These are phyloP conservation scores for Neurospora sp. DNA, from an alignment of 2,329 filamentous ascomycete genomes.

Conservation along the genomic window DNA sequence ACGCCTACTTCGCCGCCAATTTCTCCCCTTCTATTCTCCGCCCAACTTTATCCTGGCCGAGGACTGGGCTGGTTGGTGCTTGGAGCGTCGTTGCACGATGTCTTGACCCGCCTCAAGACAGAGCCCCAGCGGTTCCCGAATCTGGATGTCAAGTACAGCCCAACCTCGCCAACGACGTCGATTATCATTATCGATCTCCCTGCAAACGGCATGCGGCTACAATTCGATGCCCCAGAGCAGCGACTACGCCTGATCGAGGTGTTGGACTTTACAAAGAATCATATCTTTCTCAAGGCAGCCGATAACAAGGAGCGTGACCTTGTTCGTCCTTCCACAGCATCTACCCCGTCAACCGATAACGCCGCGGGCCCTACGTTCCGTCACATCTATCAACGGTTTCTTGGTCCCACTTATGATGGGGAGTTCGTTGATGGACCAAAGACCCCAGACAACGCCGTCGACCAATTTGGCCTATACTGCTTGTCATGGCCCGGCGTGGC, in stretches of 20 bases:
- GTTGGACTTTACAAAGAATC: constrained; percentile 76
- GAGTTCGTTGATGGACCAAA: constrained; percentile 53
- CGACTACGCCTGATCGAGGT: constrained; percentile 85
- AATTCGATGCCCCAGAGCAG: constrained; percentile 91
- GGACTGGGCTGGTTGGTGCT: constrained; percentile 30
- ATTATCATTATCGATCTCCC: constrained; percentile 70
- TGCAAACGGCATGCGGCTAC: constrained; percentile 76
- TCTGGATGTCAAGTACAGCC: constrained; percentile 73
- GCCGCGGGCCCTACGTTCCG: constrained; percentile 63
- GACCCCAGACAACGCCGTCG: constrained; percentile 24
- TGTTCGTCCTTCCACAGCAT: constrained; percentile 47
- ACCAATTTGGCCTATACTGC: constrained; percentile 65
- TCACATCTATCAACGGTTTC: constrained; percentile 85
- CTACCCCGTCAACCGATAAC: constrained; percentile 10
- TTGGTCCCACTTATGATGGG: constrained; percentile 87
- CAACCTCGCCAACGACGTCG: constrained; percentile 60
- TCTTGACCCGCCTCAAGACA: constrained; percentile 78
- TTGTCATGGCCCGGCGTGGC: constrained; percentile 91
- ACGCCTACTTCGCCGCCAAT: neutral
- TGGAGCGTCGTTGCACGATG: constrained; percentile 83
- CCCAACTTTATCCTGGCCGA: constrained; percentile 16
- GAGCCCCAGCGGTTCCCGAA: constrained; percentile 74
- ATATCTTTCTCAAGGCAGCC: constrained; percentile 65
- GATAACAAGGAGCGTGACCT: constrained; percentile 58
- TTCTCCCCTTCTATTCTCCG: constrained; percentile 10